These are phyloP conservation scores for Amanita rimosa DNA, from an alignment of 768 basidiomycete species.

Conservation along the genomic window DNA sequence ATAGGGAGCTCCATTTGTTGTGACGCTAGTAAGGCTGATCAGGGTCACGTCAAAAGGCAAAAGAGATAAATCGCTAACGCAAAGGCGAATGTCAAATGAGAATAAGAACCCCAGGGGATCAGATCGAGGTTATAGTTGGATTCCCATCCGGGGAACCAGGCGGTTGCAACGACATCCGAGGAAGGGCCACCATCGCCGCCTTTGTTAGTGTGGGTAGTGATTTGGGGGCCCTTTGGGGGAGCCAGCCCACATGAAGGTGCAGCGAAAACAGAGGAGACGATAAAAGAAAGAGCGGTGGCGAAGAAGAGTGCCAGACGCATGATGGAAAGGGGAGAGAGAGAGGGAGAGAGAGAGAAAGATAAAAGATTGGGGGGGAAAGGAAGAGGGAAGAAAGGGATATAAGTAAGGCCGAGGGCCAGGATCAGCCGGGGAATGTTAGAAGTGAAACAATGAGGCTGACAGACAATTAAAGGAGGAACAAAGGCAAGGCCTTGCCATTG, in stretches of 20 bases:
- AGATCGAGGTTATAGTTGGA: slow-evolving; percentile 25
- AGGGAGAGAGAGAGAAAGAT: slow-evolving; percentile 1
- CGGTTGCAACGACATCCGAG: slow-evolving; percentile 31
- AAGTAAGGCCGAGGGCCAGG: background rate
- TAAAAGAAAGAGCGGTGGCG: slow-evolving; percentile 18
- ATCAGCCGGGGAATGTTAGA: background rate
- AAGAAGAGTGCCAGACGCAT: slow-evolving; percentile 6
- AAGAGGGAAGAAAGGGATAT: background rate
- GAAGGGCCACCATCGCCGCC: background rate
- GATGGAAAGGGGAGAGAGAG: slow-evolving; percentile 1
- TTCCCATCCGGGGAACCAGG: slow-evolving; percentile 50
- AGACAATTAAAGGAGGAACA: background rate
- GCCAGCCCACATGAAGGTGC: slow-evolving; percentile 22
- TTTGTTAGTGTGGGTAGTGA: background rate
- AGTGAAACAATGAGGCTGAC: background rate
- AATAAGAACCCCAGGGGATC: slow-evolving; percentile 48
- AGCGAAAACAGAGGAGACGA: slow-evolving; percentile 15
- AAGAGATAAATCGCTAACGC: slow-evolving; percentile 23
- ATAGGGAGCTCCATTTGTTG: slow-evolving; percentile 20
- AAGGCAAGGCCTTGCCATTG: too few relatives aligned
- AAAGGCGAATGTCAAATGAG: slow-evolving; percentile 33
- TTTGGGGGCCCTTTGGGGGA: slow-evolving; percentile 11
- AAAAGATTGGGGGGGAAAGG: slow-evolving; percentile 4
- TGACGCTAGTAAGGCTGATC: slow-evolving; percentile 16
- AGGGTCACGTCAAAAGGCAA: background rate